Evolutionary conservation across 2,329 filamentous ascomycete species (phyloP), one percentile per base, ranked within the genome.

Genomic region (Penicillium sp.): DNA sequence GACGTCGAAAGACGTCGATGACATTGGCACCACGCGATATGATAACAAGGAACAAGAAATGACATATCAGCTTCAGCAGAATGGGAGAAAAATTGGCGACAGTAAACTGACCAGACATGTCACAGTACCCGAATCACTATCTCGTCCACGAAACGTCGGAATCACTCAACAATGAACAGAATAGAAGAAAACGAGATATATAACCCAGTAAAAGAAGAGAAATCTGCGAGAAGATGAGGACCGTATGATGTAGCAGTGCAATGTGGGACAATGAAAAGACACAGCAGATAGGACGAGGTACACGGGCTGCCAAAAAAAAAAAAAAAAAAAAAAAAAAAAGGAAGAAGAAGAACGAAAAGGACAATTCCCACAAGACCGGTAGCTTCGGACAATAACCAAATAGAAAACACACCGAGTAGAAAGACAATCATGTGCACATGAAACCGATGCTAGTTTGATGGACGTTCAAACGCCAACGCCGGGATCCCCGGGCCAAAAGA

Each of bases 401-500:
- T 54, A 56, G 40, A 59, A 54, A 54, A 59, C 54, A 60, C 56
- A 56, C 50, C 59, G 32, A 42, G 47, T 46, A 54, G 44, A 55
- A 58, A 53, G 50, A 56, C 42, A 45, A 54, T 62, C 60, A 49
- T 62, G 55, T 59, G 56, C 57, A 60, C 59, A 53, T 60, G 18
- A 52, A 61, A 47, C 47, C 50, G 42, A 56, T 56, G 48, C 51
- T 40, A 53, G 33, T 50, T 55, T 44, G 37, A 49, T 8, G 52
- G 54, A 47, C 47, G 24, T 46, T 52, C 40, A 61, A 37, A 62
- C 60, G 52, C 60, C 54, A 58, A 61, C 58, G 59, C 60, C 57
- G 49, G 51, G 43, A 47, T 50, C 52, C 53, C 40, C 42, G 52
- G 28, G 42, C 42, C 32, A 9, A 53, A 49, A 48, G 47, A 54